These are phyloP conservation scores for Avena atlantica DNA, from an alignment of 176 grass and related monocot species.

Conservation along the genomic window DNA sequence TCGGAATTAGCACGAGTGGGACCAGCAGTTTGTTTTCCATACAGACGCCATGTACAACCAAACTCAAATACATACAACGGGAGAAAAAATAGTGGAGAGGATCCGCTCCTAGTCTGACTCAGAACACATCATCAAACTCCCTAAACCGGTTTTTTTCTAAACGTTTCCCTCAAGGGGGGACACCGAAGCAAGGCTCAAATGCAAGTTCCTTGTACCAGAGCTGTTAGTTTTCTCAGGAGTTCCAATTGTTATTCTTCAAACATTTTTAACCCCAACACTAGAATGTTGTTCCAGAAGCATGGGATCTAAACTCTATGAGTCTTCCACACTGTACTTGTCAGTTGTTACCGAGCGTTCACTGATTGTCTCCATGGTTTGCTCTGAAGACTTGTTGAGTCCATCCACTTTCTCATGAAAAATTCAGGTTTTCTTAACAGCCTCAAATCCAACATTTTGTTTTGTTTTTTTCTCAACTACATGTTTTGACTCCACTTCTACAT, in stretches of 20 bases:
- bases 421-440: slow-evolving; percentile 57
- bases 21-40: too few relatives aligned
- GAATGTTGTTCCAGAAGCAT: slow-evolving; percentile 32
- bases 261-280: slow-evolving; percentile 42
- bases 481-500: slow-evolving; percentile 48
- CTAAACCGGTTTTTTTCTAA: too few relatives aligned
- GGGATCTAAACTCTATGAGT: slow-evolving; percentile 47
- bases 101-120: too few relatives aligned
- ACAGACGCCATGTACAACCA: too few relatives aligned
- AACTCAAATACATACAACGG: too few relatives aligned
- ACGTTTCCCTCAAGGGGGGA: too few relatives aligned
- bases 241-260: slow-evolving; percentile 44
- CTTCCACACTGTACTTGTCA: slow-evolving; percentile 61
- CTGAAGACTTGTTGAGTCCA: slow-evolving; percentile 38
- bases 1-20: too few relatives aligned
- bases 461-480: slow-evolving; percentile 43
- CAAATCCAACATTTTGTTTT: slow-evolving; percentile 49
- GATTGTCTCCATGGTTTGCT: slow-evolving; percentile 42
- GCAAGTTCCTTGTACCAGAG: slow-evolving; percentile 42
- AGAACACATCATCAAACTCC: too few relatives aligned
- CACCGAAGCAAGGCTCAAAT: too few relatives aligned
- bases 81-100: too few relatives aligned
- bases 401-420: slow-evolving; percentile 54
- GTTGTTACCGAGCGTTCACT: slow-evolving; percentile 44
- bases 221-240: slow-evolving; percentile 42